Evolutionary conservation across 1,284 basidiomycete genomes (phyloP).

Genomic region (Pascua sp.): DNA sequence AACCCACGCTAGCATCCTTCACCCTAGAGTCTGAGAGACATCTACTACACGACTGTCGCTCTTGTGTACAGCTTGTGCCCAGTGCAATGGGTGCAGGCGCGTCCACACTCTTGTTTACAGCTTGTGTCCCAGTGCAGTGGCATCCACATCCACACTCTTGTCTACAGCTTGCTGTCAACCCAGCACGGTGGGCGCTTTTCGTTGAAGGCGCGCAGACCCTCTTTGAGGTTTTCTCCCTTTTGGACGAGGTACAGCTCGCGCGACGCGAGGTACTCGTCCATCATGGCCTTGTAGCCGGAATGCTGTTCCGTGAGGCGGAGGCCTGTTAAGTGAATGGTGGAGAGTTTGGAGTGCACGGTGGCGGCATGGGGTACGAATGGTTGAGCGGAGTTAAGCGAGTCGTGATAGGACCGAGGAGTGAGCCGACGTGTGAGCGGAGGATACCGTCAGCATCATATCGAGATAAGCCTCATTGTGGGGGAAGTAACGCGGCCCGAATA

Average conservation of each 20-base stretch:
- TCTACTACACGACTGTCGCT: too few relatives aligned
- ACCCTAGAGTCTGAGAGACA: too few relatives aligned
- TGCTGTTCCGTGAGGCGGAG: slow-evolving; percentile 10
- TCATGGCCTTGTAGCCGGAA: slow-evolving; percentile 10
- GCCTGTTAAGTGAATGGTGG: slow-evolving; percentile 1
- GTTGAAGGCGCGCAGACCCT: slow-evolving; percentile 10
- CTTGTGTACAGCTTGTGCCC: too few relatives aligned
- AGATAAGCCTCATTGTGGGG: not conserved
- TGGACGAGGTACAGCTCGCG: not conserved
- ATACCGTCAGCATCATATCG: too few relatives aligned
- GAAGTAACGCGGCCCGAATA: not conserved
- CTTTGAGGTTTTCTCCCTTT: slow-evolving; percentile 8
- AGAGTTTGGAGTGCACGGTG: not conserved
- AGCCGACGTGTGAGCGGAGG: too few relatives aligned
- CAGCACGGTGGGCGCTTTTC: slow-evolving; percentile 10
- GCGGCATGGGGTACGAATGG: not conserved
- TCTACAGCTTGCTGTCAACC: slow-evolving; percentile 8
- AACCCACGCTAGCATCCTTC: too few relatives aligned
- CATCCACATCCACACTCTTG: too few relatives aligned
- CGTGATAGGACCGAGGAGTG: too few relatives aligned
- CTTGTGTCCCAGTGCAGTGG: too few relatives aligned
- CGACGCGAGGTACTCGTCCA: slow-evolving; percentile 6
- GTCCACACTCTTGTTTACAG: too few relatives aligned
- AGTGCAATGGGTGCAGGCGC: too few relatives aligned
- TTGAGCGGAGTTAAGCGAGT: too few relatives aligned